Percentiles rank a stretch among this genome's conserved stretches.
Evolutionary conservation across 2,329 filamentous ascomycete species (phyloP).

Genomic region (Cladosporium colombiae): DNA sequence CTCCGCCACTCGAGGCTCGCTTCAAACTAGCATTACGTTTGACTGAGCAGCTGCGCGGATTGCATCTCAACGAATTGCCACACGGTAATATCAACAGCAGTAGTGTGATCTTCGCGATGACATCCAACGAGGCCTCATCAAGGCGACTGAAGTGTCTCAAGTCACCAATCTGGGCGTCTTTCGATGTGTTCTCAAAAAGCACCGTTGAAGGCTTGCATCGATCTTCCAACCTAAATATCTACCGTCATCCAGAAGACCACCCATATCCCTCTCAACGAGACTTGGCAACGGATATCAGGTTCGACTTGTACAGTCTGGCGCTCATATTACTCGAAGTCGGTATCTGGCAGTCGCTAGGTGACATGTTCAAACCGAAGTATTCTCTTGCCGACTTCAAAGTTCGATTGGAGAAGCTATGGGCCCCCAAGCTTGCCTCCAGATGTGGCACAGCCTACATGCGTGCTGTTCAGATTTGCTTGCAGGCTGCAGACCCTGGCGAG

Average conservation of each 20-base stretch:
- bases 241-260: conserved; percentile 63
- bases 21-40: conserved; percentile 74
- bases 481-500: conserved; percentile 58
- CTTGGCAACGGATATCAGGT: conserved; percentile 51
- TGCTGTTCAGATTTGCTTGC: conserved; percentile 71
- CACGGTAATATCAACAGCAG: conserved; percentile 70
- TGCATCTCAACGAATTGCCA: conserved; percentile 68
- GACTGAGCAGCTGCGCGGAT: conserved; percentile 69
- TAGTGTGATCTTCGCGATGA: conserved; percentile 66
- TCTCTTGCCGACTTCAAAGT: conserved; percentile 63
- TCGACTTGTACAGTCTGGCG: conserved; percentile 72
- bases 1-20: conserved; percentile 72
- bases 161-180: conserved; percentile 69
- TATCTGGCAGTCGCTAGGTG: conserved; percentile 68
- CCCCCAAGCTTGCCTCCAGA: conserved; percentile 64
- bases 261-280: conserved; percentile 40
- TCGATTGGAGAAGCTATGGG: conserved; percentile 63
- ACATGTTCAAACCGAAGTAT: conserved; percentile 60
- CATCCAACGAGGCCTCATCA: conserved; percentile 49
- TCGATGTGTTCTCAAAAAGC: conserved; percentile 68
- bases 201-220: conserved; percentile 48
- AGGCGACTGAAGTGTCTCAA: conserved; percentile 56
- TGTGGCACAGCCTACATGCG: conserved; percentile 76
- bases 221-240: conserved; percentile 55
- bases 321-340: conserved; percentile 74